Evolutionary conservation across 2,329 filamentous ascomycete genomes (phyloP).

Genomic region (Leptographium flavum): DNA sequence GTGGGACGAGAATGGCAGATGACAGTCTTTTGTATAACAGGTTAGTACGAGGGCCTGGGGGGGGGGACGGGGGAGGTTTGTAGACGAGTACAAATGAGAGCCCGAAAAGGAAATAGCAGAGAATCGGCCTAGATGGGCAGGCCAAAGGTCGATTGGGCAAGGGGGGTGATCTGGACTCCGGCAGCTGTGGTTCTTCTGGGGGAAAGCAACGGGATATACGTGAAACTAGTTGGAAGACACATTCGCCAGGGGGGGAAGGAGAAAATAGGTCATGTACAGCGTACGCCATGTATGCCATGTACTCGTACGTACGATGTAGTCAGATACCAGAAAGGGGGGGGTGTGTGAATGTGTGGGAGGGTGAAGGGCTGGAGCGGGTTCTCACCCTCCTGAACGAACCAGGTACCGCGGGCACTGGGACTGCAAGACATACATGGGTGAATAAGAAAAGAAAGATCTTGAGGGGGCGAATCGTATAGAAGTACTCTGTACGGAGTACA

Average conservation of each 20-base stretch:
- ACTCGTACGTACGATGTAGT: too few species aligned
- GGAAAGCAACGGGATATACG: neutral
- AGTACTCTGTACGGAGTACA: neutral
- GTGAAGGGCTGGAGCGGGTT: neutral
- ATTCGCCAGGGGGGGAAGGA: neutral
- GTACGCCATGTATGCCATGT: too few species aligned
- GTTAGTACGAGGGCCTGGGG: neutral
- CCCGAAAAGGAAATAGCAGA: constrained; percentile 5
- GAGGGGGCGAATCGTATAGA: neutral
- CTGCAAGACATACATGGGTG: neutral
- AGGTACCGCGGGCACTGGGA: neutral
- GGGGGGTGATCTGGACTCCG: constrained; percentile 2
- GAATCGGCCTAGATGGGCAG: neutral
- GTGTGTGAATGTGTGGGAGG: neutral
- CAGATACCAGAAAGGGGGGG: neutral
- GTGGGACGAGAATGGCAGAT: constrained; percentile 8
- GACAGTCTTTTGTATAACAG: constrained; percentile 8
- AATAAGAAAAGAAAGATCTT: neutral
- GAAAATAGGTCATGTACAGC: too few species aligned
- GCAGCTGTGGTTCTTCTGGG: neutral
- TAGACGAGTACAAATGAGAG: neutral
- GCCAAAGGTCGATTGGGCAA: neutral
- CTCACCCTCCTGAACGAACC: neutral
- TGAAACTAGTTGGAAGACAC: constrained; percentile 2
- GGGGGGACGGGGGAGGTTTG: neutral